Conservation (phyloP, 768 basidiomycete species). For the Hygrocybe coccinea region DNA sequence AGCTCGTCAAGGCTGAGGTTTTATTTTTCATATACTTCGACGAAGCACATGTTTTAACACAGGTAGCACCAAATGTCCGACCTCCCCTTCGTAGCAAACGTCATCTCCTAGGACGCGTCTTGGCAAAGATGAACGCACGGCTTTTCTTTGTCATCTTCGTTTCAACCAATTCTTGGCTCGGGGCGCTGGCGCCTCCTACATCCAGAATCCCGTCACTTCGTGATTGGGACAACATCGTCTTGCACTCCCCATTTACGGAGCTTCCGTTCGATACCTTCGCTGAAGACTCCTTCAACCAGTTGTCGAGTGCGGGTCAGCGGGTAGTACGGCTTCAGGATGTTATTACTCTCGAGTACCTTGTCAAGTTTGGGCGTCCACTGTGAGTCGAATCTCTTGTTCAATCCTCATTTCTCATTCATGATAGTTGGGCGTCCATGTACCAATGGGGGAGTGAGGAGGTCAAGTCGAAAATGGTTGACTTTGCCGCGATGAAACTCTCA, state of each 20-base stretch:
- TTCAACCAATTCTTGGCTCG: constrained; percentile 7
- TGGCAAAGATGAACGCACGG: constrained; percentile 2
- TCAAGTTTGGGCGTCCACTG: constrained; percentile 8
- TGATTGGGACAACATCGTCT: neutral
- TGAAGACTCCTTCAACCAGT: constrained; percentile 1
- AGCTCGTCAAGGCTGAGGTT: neutral
- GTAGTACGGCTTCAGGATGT: neutral
- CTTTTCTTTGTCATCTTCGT: constrained; percentile 4
- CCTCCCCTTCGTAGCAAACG: neutral
- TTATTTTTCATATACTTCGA: constrained; percentile 7
- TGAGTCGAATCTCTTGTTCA: neutral
- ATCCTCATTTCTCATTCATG: neutral
- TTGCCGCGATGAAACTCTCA: constrained; percentile 4
- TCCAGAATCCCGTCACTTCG: constrained; percentile 3
- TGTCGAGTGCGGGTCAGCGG: neutral
- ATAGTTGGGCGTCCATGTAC: constrained; percentile 6
- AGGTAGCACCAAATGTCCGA: neutral
- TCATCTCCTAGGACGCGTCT: constrained; percentile 6
- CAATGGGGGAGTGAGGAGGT: neutral
- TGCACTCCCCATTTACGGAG: constrained; percentile 5
- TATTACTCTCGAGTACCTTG: constrained; percentile 1
- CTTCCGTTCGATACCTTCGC: constrained; percentile 8
- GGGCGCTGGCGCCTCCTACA: neutral
- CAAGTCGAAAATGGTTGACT: constrained; percentile 2
- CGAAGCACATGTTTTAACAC: constrained; percentile 4